Evolutionary conservation across 345 rosid species (phyloP).

Genomic region (Hibiscus trionum): DNA sequence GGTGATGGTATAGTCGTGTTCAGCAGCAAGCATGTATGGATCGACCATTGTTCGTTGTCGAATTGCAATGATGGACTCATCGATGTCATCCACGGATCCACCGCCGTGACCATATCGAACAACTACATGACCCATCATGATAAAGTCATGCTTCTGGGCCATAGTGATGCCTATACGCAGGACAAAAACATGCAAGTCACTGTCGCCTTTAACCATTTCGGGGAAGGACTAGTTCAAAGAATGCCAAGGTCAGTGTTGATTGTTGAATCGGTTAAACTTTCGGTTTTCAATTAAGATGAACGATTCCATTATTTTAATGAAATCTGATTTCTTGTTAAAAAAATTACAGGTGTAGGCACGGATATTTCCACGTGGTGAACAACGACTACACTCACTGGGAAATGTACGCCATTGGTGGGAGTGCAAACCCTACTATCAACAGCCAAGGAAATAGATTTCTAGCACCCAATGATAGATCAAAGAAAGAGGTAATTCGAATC

Average conservation of each 20-base stretch:
- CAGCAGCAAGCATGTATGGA: slow-evolving; percentile 49
- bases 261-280: background rate
- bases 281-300: background rate
- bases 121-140: slow-evolving; percentile 77
- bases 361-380: slow-evolving; percentile 83
- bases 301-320: too few relatives aligned
- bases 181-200: slow-evolving; percentile 78
- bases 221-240: slow-evolving; percentile 81
- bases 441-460: slow-evolving; percentile 81
- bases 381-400: slow-evolving; percentile 83
- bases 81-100: slow-evolving; percentile 73
- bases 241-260: slow-evolving; percentile 51
- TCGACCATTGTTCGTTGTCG: slow-evolving; percentile 73
- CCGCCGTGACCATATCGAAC: slow-evolving; percentile 75
- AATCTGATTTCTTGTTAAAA: too few relatives aligned
- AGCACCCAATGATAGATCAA: slow-evolving; percentile 45
- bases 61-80: slow-evolving; percentile 69
- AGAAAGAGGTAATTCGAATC: slow-evolving; percentile 45
- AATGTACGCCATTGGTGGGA: slow-evolving; percentile 86
- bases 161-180: slow-evolving; percentile 51
- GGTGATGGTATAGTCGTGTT: slow-evolving; percentile 63
- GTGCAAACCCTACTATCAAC: slow-evolving; percentile 65
- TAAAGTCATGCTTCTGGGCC: slow-evolving; percentile 77
- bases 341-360: slow-evolving; percentile 57
- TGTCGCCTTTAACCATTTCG: slow-evolving; percentile 77